Percentiles rank a stretch among this genome's conserved stretches.
Conservation (phyloP, 208 protist genomes). For the Balamuthia mandrillaris region DNA sequence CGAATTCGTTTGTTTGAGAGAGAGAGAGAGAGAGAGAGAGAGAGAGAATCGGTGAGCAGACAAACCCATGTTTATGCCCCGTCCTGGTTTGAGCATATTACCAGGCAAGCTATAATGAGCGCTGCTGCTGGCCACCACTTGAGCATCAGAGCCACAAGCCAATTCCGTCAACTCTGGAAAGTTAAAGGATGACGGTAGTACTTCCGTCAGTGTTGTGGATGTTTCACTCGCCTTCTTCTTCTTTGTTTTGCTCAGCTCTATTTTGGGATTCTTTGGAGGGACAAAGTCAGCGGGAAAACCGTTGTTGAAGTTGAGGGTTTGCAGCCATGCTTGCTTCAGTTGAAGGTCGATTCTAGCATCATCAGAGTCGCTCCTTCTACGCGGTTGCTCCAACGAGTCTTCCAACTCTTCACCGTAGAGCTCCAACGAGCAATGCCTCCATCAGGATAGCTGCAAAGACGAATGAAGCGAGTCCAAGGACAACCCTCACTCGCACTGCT, state of each 20-base stretch:
- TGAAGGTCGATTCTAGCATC: neutral
- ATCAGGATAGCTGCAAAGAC: slow-evolving; percentile 8
- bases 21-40: too few relatives aligned
- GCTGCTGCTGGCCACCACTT: slow-evolving; percentile 12
- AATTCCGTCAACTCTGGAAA: neutral
- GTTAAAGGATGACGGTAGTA: neutral
- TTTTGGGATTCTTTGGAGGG: too few relatives aligned
- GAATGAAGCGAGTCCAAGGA: too few relatives aligned
- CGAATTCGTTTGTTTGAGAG: too few relatives aligned
- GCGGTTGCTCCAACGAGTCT: too few relatives aligned
- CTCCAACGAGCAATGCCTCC: slow-evolving; percentile 8
- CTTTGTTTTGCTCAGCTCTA: too few relatives aligned
- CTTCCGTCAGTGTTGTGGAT: neutral
- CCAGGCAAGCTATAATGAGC: slow-evolving; percentile 23
- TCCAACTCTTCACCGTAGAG: neutral
- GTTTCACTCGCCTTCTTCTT: too few relatives aligned
- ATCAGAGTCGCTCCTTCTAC: neutral
- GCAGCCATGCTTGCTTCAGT: neutral
- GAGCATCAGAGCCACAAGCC: neutral
- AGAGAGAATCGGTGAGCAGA: too few relatives aligned
- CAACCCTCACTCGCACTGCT: too few relatives aligned
- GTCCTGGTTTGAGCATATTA: slow-evolving; percentile 13
- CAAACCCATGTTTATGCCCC: slow-evolving; percentile 24
- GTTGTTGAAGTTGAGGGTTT: neutral
- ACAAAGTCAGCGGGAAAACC: slow-evolving; percentile 5